Percentiles rank a stretch among this genome's conserved stretches.
These are phyloP conservation scores for Xylaria venustula DNA, from an alignment of 495 filamentous ascomycete genomes.

Conservation along the genomic window DNA sequence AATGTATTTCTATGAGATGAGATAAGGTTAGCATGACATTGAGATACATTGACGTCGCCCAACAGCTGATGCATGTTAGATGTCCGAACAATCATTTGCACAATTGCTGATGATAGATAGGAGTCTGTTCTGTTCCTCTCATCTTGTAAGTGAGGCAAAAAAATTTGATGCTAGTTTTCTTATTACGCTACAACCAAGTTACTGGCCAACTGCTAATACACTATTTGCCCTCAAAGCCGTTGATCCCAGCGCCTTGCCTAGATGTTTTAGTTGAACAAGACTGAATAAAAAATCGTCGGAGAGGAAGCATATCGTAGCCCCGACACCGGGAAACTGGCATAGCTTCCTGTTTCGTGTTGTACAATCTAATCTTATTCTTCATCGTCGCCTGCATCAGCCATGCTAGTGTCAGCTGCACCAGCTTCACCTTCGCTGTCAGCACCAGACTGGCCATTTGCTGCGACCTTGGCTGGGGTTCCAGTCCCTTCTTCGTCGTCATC, in stretches of 20 bases:
- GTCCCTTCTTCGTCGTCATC: conserved; percentile 36
- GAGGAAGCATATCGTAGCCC: neutral
- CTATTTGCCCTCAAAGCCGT: neutral
- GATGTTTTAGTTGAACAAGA: neutral
- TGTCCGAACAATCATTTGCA: too few species aligned
- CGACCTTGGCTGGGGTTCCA: conserved; percentile 17
- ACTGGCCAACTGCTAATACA: too few species aligned
- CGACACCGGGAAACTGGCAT: neutral
- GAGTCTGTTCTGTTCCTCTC: too few species aligned
- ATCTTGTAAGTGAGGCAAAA: too few species aligned
- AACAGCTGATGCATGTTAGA: too few species aligned
- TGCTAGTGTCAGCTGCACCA: conserved; percentile 30
- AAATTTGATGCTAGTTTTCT: too few species aligned
- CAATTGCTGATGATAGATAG: too few species aligned
- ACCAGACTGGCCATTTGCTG: conserved; percentile 8
- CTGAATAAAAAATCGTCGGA: neutral
- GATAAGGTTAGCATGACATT: too few species aligned
- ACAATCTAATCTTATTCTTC: conserved; percentile 38
- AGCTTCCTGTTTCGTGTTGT: conserved; percentile 9
- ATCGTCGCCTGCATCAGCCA: conserved; percentile 34
- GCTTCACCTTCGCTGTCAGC: conserved; percentile 30
- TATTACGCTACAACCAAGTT: too few species aligned
- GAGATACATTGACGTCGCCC: too few species aligned
- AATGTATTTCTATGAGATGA: too few species aligned
- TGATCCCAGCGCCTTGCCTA: conserved; percentile 4